These are phyloP conservation scores for Collybia sp. DNA, from an alignment of 768 basidiomycete species.

Conservation along the genomic window DNA sequence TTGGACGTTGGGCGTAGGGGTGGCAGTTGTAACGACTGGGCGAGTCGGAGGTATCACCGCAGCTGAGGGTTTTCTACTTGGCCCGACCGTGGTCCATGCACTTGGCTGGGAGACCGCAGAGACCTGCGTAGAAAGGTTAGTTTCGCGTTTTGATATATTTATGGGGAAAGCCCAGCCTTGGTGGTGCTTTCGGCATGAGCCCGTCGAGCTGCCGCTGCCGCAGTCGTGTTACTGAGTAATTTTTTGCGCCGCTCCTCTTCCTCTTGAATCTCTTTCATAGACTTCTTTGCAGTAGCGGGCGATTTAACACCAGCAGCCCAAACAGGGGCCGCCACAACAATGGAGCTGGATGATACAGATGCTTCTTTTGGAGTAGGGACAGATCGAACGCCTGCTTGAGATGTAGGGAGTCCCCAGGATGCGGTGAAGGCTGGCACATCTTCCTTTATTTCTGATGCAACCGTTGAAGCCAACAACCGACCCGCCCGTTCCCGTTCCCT, in stretches of 20 bases:
- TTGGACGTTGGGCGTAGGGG: constrained; percentile 23
- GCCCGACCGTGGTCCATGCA: constrained; percentile 86
- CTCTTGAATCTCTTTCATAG: constrained; percentile 98
- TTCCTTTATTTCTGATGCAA: constrained; percentile 38
- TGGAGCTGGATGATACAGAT: constrained; percentile 17
- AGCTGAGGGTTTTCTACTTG: constrained; percentile 57
- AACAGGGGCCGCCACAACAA: constrained; percentile 31
- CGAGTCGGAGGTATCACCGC: constrained; percentile 23
- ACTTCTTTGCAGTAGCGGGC: constrained; percentile 62
- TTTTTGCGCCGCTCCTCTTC: constrained; percentile 91
- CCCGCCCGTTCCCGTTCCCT: constrained; percentile 63
- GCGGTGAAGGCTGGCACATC: constrained; percentile 59
- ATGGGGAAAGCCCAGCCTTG: constrained; percentile 44
- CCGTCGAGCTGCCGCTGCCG: constrained; percentile 53
- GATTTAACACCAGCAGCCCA: constrained; percentile 69
- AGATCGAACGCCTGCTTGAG: constrained; percentile 63
- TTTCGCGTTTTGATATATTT: constrained; percentile 4
- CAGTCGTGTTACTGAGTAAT: constrained; percentile 52
- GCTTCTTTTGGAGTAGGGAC: constrained; percentile 39
- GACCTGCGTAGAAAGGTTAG: constrained; percentile 18
- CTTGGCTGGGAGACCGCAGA: constrained; percentile 28
- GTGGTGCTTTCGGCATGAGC: constrained; percentile 77
- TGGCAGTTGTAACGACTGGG: constrained; percentile 15
- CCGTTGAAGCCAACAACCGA: constrained; percentile 35
- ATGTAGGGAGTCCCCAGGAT: constrained; percentile 85